These are phyloP conservation scores for Brassica incana DNA, from an alignment of 345 rosid genomes.

Conservation along the genomic window DNA sequence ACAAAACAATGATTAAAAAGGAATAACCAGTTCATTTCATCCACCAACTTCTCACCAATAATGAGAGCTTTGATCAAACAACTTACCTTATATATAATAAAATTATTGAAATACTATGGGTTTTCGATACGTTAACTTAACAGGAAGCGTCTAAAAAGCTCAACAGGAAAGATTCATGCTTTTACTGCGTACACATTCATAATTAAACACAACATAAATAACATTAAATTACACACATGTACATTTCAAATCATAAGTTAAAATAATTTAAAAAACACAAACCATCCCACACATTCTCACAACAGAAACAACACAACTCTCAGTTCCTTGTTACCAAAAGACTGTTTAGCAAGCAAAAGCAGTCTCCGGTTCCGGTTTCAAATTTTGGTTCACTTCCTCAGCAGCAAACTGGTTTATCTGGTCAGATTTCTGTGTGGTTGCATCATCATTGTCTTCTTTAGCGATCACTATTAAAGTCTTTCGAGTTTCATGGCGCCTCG, in stretches of 20 bases:
- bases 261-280: background rate
- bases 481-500: conserved; percentile 38
- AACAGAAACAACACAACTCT: conserved; percentile 5
- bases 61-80: conserved; percentile 5
- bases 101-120: background rate
- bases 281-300: conserved; percentile 27
- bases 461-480: conserved; percentile 40
- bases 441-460: conserved; percentile 39
- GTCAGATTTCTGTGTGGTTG: conserved; percentile 25
- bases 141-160: background rate
- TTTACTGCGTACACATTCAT: conserved; percentile 30
- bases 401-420: conserved; percentile 32
- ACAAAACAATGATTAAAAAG: conserved; percentile 19
- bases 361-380: conserved; percentile 30
- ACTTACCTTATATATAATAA: background rate
- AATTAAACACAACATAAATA: conserved; percentile 22
- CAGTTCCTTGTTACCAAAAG: background rate
- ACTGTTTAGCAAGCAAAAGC: conserved; percentile 21
- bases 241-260: conserved; percentile 27
- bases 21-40: conserved; percentile 32
- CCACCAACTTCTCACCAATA: conserved; percentile 33
- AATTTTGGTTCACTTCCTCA: conserved; percentile 37
- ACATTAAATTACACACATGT: conserved; percentile 23
- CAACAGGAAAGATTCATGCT: conserved; percentile 7
- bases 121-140: background rate